Conservation (phyloP, 306 rosid genomes). For the Trifolium fragiferum region DNA sequence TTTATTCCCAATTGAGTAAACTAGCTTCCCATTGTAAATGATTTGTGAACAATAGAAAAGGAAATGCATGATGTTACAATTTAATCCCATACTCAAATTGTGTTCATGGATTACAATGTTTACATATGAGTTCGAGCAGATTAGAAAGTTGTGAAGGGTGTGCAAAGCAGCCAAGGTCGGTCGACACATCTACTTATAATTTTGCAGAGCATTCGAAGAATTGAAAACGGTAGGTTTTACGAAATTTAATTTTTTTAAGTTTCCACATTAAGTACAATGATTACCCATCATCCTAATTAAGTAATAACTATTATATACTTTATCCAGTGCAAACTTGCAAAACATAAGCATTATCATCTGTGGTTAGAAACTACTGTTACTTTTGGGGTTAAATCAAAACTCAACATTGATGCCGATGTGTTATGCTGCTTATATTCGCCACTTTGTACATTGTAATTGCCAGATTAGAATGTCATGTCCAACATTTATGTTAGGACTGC, state of each 20-base stretch:
- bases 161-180: conserved; percentile 12
- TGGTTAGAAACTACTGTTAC: conserved; percentile 26
- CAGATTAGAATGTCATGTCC: conserved; percentile 35
- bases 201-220: conserved; percentile 36
- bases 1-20: conserved; percentile 24
- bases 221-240: conserved; percentile 19
- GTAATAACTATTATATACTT: background rate
- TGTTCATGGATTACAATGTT: conserved; percentile 28
- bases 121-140: conserved; percentile 28
- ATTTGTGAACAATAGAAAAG: conserved; percentile 34
- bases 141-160: conserved; percentile 31
- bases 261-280: conserved; percentile 2
- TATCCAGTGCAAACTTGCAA: conserved; percentile 23
- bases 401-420: conserved; percentile 23
- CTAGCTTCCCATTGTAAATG: conserved; percentile 33
- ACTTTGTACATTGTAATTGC: conserved; percentile 12
- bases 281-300: conserved; percentile 6
- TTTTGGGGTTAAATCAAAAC: conserved; percentile 2
- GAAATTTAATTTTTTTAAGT: background rate
- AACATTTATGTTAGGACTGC: conserved; percentile 35
- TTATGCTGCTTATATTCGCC: conserved; percentile 17
- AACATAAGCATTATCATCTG: conserved; percentile 12
- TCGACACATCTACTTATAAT: conserved; percentile 23
- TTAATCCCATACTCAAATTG: conserved; percentile 22
- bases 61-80: conserved; percentile 20